Percentiles rank a stretch among this genome's conserved stretches.
phyloP scores from a whole-genome alignment of 2,329 filamentous ascomycete genomes.

The Calonectria leucothoes region DNA sequence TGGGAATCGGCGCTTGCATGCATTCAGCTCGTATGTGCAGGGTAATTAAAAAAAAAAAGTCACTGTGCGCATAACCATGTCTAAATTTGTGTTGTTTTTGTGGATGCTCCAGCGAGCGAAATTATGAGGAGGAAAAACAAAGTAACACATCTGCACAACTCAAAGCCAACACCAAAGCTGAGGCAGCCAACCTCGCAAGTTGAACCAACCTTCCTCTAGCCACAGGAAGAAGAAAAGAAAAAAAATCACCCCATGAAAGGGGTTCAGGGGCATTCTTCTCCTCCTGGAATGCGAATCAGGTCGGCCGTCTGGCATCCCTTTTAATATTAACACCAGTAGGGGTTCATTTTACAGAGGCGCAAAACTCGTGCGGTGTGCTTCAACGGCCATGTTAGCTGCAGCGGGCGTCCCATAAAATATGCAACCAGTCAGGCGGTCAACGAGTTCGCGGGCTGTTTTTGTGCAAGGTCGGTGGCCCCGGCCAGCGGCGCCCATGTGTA shows the following conservation, averaged over 20 bases:
- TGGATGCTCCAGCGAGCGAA: slow-evolving; percentile 18
- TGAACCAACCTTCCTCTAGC: neutral
- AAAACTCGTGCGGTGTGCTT: slow-evolving; percentile 44
- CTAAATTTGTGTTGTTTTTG: slow-evolving; percentile 22
- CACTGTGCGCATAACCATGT: slow-evolving; percentile 22
- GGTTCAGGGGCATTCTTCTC: slow-evolving; percentile 26
- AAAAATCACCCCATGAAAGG: slow-evolving; percentile 21
- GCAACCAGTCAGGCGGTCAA: slow-evolving; percentile 46
- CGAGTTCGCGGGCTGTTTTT: slow-evolving; percentile 34
- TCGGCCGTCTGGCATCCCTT: slow-evolving; percentile 32
- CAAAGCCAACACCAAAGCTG: slow-evolving; percentile 19
- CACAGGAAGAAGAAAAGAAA: neutral
- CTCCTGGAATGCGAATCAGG: slow-evolving; percentile 13
- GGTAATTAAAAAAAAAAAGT: slow-evolving; percentile 3
- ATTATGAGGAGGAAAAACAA: slow-evolving; percentile 7
- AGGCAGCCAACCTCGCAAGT: neutral
- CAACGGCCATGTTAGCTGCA: slow-evolving; percentile 42
- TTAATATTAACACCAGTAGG: slow-evolving; percentile 38
- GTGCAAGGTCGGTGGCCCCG: slow-evolving; percentile 31
- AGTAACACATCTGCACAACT: slow-evolving; percentile 22
- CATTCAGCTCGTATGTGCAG: slow-evolving; percentile 18
- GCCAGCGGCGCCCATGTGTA: slow-evolving; percentile 26
- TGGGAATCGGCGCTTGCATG: slow-evolving; percentile 34
- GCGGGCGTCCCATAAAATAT: slow-evolving; percentile 46
- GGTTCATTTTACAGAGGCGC: slow-evolving; percentile 43